A percentile compares a stretch with the other conserved stretches of the same genome.
Evolutionary conservation across 1,284 basidiomycete genomes (phyloP).

Genomic region (Microbotryum saponariae): DNA sequence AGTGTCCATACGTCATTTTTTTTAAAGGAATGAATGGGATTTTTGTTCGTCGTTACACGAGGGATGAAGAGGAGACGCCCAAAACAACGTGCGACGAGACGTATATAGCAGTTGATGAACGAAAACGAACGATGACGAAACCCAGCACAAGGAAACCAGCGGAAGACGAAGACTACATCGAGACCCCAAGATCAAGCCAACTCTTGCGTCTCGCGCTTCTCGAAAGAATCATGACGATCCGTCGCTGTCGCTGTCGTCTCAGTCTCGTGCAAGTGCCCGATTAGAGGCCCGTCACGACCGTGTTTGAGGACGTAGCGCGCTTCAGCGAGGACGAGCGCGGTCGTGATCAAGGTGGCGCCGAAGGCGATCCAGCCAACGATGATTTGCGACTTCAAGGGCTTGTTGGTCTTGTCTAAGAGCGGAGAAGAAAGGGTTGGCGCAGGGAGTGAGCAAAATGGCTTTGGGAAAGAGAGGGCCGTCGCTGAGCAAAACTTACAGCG

Average conservation of each 20-base stretch:
- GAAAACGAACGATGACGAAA: not conserved
- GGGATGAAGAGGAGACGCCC: too few species aligned
- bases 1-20: too few species aligned
- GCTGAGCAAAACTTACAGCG: not conserved
- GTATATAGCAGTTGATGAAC: too few species aligned
- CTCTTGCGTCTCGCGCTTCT: not conserved
- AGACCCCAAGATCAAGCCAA: not conserved
- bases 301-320: slow-evolving; percentile 29
- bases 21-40: too few species aligned
- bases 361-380: slow-evolving; percentile 28
- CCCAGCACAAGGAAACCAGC: too few species aligned
- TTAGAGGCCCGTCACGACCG: slow-evolving; percentile 12
- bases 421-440: not conserved
- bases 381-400: slow-evolving; percentile 16
- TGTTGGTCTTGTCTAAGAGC: slow-evolving; percentile 4
- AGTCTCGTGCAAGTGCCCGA: not conserved
- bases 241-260: slow-evolving; percentile 5
- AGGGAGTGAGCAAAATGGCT: too few species aligned
- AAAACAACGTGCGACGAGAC: too few species aligned
- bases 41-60: too few species aligned
- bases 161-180: too few species aligned
- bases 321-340: slow-evolving; percentile 18
- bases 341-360: slow-evolving; percentile 17
- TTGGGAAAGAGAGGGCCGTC: not conserved
- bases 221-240: slow-evolving; percentile 4